A percentile compares a stretch with the other conserved stretches of the same genome.
Evolutionary conservation across 139 green algal species (phyloP).

Genomic region (Diplosphaera chodatii): DNA sequence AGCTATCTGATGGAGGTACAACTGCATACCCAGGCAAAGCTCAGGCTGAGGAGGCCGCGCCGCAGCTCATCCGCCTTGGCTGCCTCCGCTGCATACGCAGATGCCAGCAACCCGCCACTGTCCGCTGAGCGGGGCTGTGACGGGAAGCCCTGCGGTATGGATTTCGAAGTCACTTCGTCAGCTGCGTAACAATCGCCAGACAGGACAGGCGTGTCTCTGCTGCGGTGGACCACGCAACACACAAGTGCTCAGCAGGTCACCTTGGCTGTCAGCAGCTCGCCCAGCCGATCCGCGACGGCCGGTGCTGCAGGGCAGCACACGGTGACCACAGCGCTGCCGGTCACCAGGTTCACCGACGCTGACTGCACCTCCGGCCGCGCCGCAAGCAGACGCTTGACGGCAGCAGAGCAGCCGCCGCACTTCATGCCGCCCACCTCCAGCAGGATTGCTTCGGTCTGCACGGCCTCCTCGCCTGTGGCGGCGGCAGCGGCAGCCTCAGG

Average conservation of each 20-base stretch:
- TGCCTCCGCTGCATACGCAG: constrained; percentile 28
- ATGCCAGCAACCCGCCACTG: constrained; percentile 16
- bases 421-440: constrained; percentile 66
- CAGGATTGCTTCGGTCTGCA: constrained; percentile 26
- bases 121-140: constrained; percentile 26
- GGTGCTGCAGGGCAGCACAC: constrained; percentile 6
- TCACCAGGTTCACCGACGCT: constrained; percentile 69
- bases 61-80: constrained; percentile 46
- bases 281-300: constrained; percentile 6
- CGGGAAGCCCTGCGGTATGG: constrained; percentile 75
- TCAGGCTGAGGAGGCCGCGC: constrained; percentile 44
- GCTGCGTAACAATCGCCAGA: too few relatives aligned
- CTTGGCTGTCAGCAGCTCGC: constrained; percentile 45
- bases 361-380: constrained; percentile 30
- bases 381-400: constrained; percentile 58
- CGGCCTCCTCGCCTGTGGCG: neutral
- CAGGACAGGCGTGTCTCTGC: too few relatives aligned
- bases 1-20: too few relatives aligned
- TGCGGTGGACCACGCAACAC: too few relatives aligned
- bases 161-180: too few relatives aligned
- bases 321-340: constrained; percentile 55
- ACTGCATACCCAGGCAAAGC: constrained; percentile 66
- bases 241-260: too few relatives aligned
- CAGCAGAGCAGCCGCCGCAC: constrained; percentile 63
- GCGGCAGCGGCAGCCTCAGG: too few relatives aligned